Evolutionary conservation across 768 basidiomycete species (phyloP), one percentile per base, ranked within the genome.

Genomic region (Coprinopsis strossmayeri): DNA sequence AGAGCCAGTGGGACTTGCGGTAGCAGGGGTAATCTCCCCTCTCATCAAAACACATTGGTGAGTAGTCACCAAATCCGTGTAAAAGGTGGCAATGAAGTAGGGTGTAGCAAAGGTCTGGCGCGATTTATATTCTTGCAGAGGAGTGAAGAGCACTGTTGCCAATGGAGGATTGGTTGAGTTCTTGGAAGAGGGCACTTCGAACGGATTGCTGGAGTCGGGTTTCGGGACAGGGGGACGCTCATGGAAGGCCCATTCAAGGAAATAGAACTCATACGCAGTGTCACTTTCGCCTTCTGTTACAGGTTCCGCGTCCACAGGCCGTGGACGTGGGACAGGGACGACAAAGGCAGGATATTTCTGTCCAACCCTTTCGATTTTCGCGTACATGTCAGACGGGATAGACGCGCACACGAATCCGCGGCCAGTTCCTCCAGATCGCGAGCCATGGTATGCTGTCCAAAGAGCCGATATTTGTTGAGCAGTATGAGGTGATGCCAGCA

Each of bases 121-220:
- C 49, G 81, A 66, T 64, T 96, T 95, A 77, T 91, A 99, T 68
- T 97, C 95, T 55, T 87, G 84, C 35, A 98, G 73, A 1, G 94
- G 89, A 0, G 96, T 93, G 71, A 95, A 95, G 28, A 98, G 73
- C 45, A 95, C 74, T 0, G 92, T 93, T 4, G 92, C 80, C 2
- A 67, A 69, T 45, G 69, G 71, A 13, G 80, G 77, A 55, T 79
- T 79, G 10, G 63, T 49, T 1, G 52, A 48, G 34, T 61, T 54
- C 12, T 60, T 58, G 3, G 58, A 54, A 23, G 57, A 49, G 3
- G 69, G 61, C 51, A 68, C 62, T 38, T 68, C 54, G 61, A 81
- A 79, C 3, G 69, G 67, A 57, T 82, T 71, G 34, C 70, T 65
- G 13, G 56, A 60, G n/a, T 69, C 60, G 1, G 71, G 65, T 23